Conservation (phyloP, 768 basidiomycete species). For the Tricholoma sp. region DNA sequence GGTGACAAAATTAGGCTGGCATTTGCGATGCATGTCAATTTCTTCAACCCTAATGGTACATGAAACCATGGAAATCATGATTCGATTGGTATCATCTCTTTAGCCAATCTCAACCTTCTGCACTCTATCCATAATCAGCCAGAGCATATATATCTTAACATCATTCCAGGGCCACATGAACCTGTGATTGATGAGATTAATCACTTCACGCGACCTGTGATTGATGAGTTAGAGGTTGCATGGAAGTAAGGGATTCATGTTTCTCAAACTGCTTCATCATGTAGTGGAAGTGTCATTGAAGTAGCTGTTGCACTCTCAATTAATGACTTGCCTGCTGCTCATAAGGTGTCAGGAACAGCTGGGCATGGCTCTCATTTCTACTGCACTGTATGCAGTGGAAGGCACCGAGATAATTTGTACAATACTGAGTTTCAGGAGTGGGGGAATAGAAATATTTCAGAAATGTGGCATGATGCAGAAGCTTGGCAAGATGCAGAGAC, state of each 20-base stretch:
- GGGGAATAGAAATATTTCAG: conserved; percentile 4
- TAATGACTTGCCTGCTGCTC: conserved; percentile 12
- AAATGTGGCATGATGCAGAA: conserved; percentile 12
- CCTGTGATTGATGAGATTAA: conserved; percentile 23
- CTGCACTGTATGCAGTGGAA: conserved; percentile 25
- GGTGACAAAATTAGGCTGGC: conserved; percentile 10
- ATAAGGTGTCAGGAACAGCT: conserved; percentile 23
- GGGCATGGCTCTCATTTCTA: conserved; percentile 17
- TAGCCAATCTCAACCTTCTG: conserved; percentile 29
- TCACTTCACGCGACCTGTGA: conserved; percentile 22
- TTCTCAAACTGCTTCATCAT: background rate
- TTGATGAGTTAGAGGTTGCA: conserved; percentile 19
- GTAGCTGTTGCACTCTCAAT: background rate
- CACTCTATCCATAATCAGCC: conserved; percentile 22
- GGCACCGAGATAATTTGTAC: conserved; percentile 5
- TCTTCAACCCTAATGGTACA: conserved; percentile 28
- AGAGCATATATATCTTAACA: conserved; percentile 28
- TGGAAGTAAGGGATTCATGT: conserved; percentile 22
- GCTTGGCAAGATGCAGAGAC: conserved; percentile 16
- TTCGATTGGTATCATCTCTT: conserved; percentile 26
- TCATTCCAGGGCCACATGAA: conserved; percentile 26
- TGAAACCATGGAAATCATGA: conserved; percentile 16
- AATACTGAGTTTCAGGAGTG: conserved; percentile 14
- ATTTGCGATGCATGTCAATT: conserved; percentile 25
- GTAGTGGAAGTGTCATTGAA: background rate